Evolutionary conservation across 2,329 filamentous ascomycete genomes (phyloP).

Genomic region (Microdochium nivale): DNA sequence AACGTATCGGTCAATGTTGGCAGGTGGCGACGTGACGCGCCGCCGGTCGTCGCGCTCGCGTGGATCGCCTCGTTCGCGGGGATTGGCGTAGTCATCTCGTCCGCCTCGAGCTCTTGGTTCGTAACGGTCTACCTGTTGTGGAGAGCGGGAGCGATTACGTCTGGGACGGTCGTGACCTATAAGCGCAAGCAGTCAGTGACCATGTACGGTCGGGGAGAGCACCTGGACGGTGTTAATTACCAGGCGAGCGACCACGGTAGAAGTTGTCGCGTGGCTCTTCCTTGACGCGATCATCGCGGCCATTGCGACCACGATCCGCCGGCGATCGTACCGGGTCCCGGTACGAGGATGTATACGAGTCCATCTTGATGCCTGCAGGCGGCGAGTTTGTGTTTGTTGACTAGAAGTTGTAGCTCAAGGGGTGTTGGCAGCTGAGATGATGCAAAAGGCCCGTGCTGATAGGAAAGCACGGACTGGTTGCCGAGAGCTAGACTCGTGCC

Average conservation of each 20-base stretch:
- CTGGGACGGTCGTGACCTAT: constrained; percentile 47
- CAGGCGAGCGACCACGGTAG: constrained; percentile 61
- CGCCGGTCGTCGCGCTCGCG: constrained; percentile 52
- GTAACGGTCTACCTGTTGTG: constrained; percentile 64
- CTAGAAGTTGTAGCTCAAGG: background rate
- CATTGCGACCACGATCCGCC: constrained; percentile 40
- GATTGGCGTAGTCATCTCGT: constrained; percentile 55
- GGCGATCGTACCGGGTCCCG: constrained; percentile 47
- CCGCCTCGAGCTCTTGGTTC: constrained; percentile 55
- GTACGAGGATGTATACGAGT: constrained; percentile 41
- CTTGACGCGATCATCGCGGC: constrained; percentile 43
- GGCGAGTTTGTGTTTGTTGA: background rate
- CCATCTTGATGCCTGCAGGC: constrained; percentile 27
- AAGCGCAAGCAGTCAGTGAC: constrained; percentile 1
- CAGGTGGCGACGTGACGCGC: constrained; percentile 51
- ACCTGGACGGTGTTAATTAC: constrained; percentile 33
- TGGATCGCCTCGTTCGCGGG: constrained; percentile 29
- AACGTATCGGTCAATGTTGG: constrained; percentile 78
- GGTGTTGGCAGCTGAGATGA: background rate
- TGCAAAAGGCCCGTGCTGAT: background rate
- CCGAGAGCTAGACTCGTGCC: background rate
- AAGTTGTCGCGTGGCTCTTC: constrained; percentile 51
- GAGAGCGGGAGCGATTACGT: constrained; percentile 63
- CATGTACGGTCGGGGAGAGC: background rate
- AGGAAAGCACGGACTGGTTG: background rate